Base-by-base conservation (phyloP, 2,329 filamentous ascomycete species). In the Grosmannia serpens region DNA sequence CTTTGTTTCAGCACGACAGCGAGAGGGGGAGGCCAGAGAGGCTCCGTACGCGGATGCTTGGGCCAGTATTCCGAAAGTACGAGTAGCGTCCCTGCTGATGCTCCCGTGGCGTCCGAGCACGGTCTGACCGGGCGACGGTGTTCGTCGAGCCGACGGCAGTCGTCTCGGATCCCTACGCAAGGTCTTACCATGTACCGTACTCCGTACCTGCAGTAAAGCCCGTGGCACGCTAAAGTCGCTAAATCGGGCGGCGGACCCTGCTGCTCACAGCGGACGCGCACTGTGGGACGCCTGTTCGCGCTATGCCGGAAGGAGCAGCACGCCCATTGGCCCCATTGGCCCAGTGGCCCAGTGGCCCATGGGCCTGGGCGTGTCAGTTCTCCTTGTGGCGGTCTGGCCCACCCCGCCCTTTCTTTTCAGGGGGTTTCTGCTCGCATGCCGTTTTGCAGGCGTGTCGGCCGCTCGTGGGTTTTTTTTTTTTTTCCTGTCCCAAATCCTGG, bases 321-420 rank as follows among this genome's bases (percentile, higher is more conserved):
- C 51, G 31, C n/a, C 33, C 31, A 35, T 53, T 53, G 27, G 27
- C n/a, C n/a, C n/a, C n/a, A n/a, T n/a, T n/a, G n/a, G n/a, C n/a
- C n/a, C n/a, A n/a, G n/a, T n/a, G n/a, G n/a, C n/a, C n/a, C n/a
- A n/a, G n/a, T n/a, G n/a, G 31, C n/a, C 33, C 31, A 35, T 53
- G 38, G 27, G 27, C 20, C 46, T 49, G 24, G 47, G 24, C 13
- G 47, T 50, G 47, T 50, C 47, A 29, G 47, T 50, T 27, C 50
- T 31, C 20, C 50, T 33, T 38, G 51, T 53, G 26, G 47, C 51
- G 51, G 24, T 29, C 38, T 46, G 41, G 38, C 54, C 54, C 54
- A 55, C 54, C 54, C 41, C 54, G 41, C 54, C 54, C 54, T 50
- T 50, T 50, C 54, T 55, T 47, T 55, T 55, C 53, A 55, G 41